Base-by-base conservation (phyloP, 2,329 filamentous ascomycete species). In the Colletotrichum karsti region DNA sequence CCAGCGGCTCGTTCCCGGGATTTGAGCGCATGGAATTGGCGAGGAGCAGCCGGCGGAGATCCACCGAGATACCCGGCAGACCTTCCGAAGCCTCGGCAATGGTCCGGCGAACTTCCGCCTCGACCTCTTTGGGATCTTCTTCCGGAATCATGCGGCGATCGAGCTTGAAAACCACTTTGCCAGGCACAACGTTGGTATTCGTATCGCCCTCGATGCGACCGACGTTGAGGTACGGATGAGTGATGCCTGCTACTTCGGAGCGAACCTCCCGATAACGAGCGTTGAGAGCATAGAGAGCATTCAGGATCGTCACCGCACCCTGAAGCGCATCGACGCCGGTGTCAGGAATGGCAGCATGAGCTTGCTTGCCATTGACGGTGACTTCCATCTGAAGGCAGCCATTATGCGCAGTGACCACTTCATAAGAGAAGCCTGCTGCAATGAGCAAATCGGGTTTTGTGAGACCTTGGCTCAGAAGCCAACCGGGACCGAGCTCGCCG, bases 191-290 rank as follows among this genome's bases (percentile, higher is more conserved):
- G 13, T 68, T 68, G 20, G 65, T 68, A 54, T 68, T 63, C 7
- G 65, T 68, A 7, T 59, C 65, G 37, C 65, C 65, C 28, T 68
- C 59, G 65, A 68, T 68, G 30, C 65, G 59, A 22, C 65, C 59
- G 39, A 68, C 54, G 54, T 68, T 64, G 9, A 68, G 65, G 48
- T 68, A 68, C 3, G 65, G 65, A n/a, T 68, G 65, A 15, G 54
- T 60, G 33, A 64, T 68, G 39, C 60, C 54, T 13, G 51, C 26
- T 18, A 67, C 64, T 18, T 44, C 20, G 4, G 64, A 67, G 30
- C 58, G 35, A 15, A 67, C 51, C 44, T 30, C 15, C 5, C 53
- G 64, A 28, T 63, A 67, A 18, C 42, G 33, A n/a, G 18, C 28
- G 28, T 67, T 67, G 4, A 67, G 57, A 3, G 51, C 64, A 22